Evolutionary conservation across 257 asterid species (phyloP), one percentile per base, ranked within the genome.

Genomic region (Capsicum chinense): DNA sequence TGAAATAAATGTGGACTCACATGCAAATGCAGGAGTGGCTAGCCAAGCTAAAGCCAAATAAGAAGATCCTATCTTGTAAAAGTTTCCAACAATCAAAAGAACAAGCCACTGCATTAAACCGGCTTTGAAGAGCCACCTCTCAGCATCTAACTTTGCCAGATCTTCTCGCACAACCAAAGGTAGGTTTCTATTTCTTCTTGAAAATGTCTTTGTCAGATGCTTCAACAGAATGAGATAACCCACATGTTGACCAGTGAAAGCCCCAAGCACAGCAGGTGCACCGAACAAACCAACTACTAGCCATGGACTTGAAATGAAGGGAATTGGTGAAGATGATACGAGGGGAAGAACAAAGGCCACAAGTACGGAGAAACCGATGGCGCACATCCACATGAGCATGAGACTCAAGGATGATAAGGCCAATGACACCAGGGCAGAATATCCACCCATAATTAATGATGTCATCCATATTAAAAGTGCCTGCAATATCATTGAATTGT

Each of bases 231-330:
- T 62, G 67, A 82, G 85, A 86, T 73, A 95, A n/a, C 98, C 99
- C 56, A 89, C 6, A 88, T 95, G 98, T 83, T 97, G 99, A 84
- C 99, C 98, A 37, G 83, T 85, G 63, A 95, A 90, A 35, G 98
- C 99, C 85, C 99, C 99, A 4, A 97, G 90, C 80, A 95, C 92
- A 83, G 98, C 97, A 73, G 99, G 99, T 69, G 93, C 98, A 44
- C 92, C 98, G 57, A 92, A 97, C 79, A 97, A 89, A 71, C 97
- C 93, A 85, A 92, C 85, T 67, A 91, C 95, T 64, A 97, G 90
- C 95, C 92, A 92, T 0, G 99, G 99, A 90, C 90, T 83, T 70
- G 98, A 88, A 84, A 97, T 85, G 79, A 64, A 93, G n/a, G 98
- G 99, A 85, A 91, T 89, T 2, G 99, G 94, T 35, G 97, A 92